Conservation (phyloP, 805 yeast genomes). For the Myxozyma udenii region DNA sequence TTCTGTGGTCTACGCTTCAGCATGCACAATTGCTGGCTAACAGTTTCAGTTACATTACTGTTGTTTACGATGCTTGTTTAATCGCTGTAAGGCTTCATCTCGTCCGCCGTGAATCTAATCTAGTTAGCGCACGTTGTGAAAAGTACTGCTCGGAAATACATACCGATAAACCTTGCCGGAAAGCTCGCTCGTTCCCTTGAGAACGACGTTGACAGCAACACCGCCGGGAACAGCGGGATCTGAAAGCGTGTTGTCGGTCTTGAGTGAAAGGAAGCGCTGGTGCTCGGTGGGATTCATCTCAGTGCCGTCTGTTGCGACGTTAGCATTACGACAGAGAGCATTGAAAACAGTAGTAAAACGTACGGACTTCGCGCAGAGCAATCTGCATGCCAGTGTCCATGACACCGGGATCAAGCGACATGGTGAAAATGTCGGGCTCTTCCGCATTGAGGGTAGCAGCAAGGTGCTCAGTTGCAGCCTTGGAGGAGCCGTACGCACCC, state of each 20-base stretch:
- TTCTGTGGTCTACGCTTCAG: too few relatives aligned
- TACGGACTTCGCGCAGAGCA: slow-evolving; percentile 62
- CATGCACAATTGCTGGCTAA: too few relatives aligned
- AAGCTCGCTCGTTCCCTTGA: slow-evolving; percentile 52
- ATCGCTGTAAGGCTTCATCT: background rate
- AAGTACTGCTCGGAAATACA: too few relatives aligned
- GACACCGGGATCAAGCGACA: slow-evolving; percentile 91
- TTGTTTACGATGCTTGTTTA: too few relatives aligned
- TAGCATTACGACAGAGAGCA: background rate
- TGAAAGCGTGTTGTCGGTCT: slow-evolving; percentile 55
- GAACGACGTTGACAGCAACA: slow-evolving; percentile 63
- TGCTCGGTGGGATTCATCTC: slow-evolving; percentile 61
- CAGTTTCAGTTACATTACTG: too few relatives aligned
- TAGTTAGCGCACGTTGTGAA: too few relatives aligned
- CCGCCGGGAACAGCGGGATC: slow-evolving; percentile 71
- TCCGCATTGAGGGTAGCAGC: slow-evolving; percentile 66
- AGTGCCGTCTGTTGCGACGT: slow-evolving; percentile 41
- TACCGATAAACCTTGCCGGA: slow-evolving; percentile 71
- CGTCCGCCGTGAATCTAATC: slow-evolving; percentile 9
- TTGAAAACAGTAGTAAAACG: slow-evolving; percentile 13
- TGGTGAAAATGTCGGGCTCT: slow-evolving; percentile 55
- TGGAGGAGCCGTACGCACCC: slow-evolving; percentile 89
- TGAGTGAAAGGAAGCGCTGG: slow-evolving; percentile 62
- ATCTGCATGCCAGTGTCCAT: slow-evolving; percentile 89
- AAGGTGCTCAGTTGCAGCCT: slow-evolving; percentile 85